Evolutionary conservation across 208 protist genomes (phyloP).

Genomic region (Crithidia thermophila): DNA sequence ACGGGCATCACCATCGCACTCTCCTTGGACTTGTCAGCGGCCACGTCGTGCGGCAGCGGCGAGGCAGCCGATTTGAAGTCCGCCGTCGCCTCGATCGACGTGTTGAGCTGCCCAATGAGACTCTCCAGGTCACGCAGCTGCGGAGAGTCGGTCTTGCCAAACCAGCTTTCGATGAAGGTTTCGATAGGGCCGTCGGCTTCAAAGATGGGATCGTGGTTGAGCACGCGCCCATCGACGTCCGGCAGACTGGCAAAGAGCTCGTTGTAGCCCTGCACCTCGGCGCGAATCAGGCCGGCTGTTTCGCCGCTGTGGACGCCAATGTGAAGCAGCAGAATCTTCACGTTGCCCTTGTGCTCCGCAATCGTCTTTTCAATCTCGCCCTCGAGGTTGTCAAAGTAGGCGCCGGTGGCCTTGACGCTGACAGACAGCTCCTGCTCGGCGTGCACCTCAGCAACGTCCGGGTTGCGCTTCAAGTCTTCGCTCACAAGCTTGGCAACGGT

Average conservation of each 20-base stretch:
- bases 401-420: slow-evolving; percentile 32
- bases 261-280: slow-evolving; percentile 72
- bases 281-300: slow-evolving; percentile 43
- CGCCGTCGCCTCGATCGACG: background rate
- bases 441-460: slow-evolving; percentile 27
- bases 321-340: slow-evolving; percentile 55
- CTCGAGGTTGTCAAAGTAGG: slow-evolving; percentile 58
- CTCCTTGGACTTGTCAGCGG: background rate
- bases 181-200: slow-evolving; percentile 32
- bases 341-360: slow-evolving; percentile 16
- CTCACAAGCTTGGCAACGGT: slow-evolving; percentile 39
- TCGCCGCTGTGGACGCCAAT: slow-evolving; percentile 62
- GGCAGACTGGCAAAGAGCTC: slow-evolving; percentile 52
- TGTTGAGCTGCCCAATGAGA: slow-evolving; percentile 26
- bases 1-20: slow-evolving; percentile 37
- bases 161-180: slow-evolving; percentile 40
- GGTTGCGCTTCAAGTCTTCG: slow-evolving; percentile 24
- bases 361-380: slow-evolving; percentile 23
- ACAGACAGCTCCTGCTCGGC: slow-evolving; percentile 47
- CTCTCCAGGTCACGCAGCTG: slow-evolving; percentile 34
- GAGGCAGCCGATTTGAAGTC: background rate
- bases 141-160: slow-evolving; percentile 35
- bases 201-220: slow-evolving; percentile 57
- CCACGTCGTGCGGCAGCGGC: background rate
- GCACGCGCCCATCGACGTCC: slow-evolving; percentile 41